Base-by-base conservation (phyloP, 2,329 filamentous ascomycete species). In the Coleophoma cylindrospora region DNA sequence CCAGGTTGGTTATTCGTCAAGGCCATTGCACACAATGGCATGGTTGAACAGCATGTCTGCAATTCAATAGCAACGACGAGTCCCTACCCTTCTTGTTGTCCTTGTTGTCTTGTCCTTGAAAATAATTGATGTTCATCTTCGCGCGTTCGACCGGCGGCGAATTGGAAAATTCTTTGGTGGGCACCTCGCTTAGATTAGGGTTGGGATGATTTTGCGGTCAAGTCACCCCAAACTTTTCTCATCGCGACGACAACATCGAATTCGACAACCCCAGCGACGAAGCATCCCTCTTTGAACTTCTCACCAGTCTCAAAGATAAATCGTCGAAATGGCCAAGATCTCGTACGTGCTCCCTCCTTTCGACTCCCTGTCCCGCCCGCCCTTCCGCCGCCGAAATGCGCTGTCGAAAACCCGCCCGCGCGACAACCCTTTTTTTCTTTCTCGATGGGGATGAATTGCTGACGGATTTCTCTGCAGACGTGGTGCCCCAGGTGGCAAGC, bases 401-500 rank as follows among this genome's bases (percentile, higher is more conserved):
- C 27, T 27, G 27, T 27, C 27, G 27, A 27, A 27, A 3, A 19
- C 19, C 19, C 27, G 9, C 27, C 27, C 27, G 27, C 27, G 27
- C 27, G 27, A 27, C 27, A n/a, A n/a, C n/a, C n/a, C n/a, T n/a
- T n/a, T n/a, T n/a, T n/a, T n/a, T 5, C 7, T 27, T 27, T 27
- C 27, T 19, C 19, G 19, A 19, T 19, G 19, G 22, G 22, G 27
- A 27, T 27, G 27, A 27, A 27, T 27, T 27, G 43, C 56, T 58
- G 50, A 61, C 43, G 15, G 19, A 32, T 34, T 47, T 21, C 32
- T 54, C 36, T 60, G 64, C 65, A 86, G 82, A 62, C 82, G 90
- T 84, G 89, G 87, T 88, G 87, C 90, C 83, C 88, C 91, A 71
- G 94, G 94, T 85, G 95, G 95, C 89, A 99, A 99, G 89, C 89